Base-by-base conservation (phyloP, 2,329 filamentous ascomycete genomes). In the Aspergillus brunneoviolaceus region DNA sequence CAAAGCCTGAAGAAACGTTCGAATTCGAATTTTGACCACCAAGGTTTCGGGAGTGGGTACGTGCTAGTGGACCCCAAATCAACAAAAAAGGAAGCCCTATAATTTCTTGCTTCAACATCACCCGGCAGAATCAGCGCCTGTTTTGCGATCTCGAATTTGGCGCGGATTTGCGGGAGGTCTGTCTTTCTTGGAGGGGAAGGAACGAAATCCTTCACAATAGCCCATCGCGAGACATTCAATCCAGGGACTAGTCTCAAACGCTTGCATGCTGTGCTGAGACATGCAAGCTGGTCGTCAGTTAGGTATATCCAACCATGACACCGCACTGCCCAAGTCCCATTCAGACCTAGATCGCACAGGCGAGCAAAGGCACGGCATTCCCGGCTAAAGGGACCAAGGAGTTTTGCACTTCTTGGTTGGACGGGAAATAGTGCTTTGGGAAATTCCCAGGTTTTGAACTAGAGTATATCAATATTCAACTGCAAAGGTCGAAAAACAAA, bases 121-220 rank as follows among this genome's bases (percentile, higher is more conserved):
- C 25, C 7, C 5, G 53, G 45, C 42, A 56, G 14, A 45, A 56
- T 56, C 9, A 14, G 10, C n/a, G 14, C 53, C 4, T 45, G 4
- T 35, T 56, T 56, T 49, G 53, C 7, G 29, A 56, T 56, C 3
- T 21, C 9, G 10, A 56, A 35, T 5, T 35, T 56, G 3, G 12
- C 2, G n/a, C 27, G 11, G 19, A 49, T 35, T 9, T 31, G 16
- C 39, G 53, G 9, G 23, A 48, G 6, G 19, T 56, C 53, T 35
- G 33, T 35, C 33, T 35, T 35, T 35, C 33, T 35, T 2, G 10
- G 12, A 35, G 33, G 33, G 33, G 33, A 35, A 16, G 53, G 39
- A 19, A 49, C 23, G 19, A 56, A 56, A 21, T 49, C 53, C 53
- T 49, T 56, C 45, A 56, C 53, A 33, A 56, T 56, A 16, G 53